phyloP scores from a whole-genome alignment of 495 filamentous ascomycete species.

The Podospora conica region DNA sequence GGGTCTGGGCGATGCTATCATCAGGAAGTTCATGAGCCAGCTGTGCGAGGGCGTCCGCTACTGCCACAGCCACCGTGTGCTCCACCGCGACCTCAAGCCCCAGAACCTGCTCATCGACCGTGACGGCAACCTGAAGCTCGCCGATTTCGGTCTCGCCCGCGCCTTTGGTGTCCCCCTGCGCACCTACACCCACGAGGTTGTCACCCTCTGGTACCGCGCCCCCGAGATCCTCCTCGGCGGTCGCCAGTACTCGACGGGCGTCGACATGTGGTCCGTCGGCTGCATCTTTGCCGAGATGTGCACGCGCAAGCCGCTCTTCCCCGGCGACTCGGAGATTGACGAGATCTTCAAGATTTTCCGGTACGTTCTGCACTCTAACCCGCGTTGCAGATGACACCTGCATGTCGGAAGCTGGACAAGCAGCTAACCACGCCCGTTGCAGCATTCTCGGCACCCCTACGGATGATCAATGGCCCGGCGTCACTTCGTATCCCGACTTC shows the following conservation, averaged over 20 bases:
- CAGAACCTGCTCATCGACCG: slow-evolving; percentile 95
- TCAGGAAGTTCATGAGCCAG: slow-evolving; percentile 97
- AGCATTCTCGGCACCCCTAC: slow-evolving; percentile 88
- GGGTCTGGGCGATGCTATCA: slow-evolving; percentile 83
- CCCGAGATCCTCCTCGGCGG: slow-evolving; percentile 96
- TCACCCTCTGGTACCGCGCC: slow-evolving; percentile 97
- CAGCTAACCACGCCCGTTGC: slow-evolving; percentile 6
- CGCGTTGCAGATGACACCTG: not conserved
- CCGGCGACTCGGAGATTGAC: slow-evolving; percentile 97
- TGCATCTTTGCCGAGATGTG: slow-evolving; percentile 99
- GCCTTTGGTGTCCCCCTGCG: slow-evolving; percentile 94
- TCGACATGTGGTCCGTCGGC: slow-evolving; percentile 99
- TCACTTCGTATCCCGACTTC: slow-evolving; percentile 96
- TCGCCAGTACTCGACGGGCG: slow-evolving; percentile 94
- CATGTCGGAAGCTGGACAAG: not conserved
- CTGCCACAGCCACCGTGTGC: slow-evolving; percentile 89
- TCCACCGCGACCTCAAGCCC: slow-evolving; percentile 95
- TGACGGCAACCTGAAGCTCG: slow-evolving; percentile 93
- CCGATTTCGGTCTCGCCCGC: slow-evolving; percentile 93
- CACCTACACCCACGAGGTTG: slow-evolving; percentile 98
- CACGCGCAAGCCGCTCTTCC: slow-evolving; percentile 94
- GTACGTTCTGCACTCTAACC: slow-evolving; percentile 41
- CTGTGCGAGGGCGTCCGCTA: slow-evolving; percentile 86
- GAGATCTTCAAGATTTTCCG: slow-evolving; percentile 99
- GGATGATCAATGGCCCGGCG: slow-evolving; percentile 87